Evolutionary conservation across 1,139 yeast species (phyloP).

Genomic region (Yamadazyma mexicana): DNA sequence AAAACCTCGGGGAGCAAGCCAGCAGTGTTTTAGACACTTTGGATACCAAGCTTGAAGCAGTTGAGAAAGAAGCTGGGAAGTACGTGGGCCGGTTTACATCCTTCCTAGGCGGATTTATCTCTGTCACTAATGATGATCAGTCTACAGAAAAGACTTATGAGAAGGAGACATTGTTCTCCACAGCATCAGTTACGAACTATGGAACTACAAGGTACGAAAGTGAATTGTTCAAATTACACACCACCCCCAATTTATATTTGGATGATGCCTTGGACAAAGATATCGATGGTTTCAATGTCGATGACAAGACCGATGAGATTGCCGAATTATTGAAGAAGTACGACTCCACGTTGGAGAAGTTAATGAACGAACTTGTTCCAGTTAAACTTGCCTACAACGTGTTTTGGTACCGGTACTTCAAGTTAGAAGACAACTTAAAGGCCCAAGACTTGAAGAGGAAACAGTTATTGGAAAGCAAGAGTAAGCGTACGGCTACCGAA

Average conservation of each 20-base stretch:
- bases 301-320: constrained; percentile 53
- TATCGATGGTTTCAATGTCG: constrained; percentile 40
- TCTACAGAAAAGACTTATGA: constrained; percentile 16
- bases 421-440: constrained; percentile 52
- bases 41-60: constrained; percentile 65
- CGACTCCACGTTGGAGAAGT: constrained; percentile 49
- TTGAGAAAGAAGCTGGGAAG: constrained; percentile 64
- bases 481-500: constrained; percentile 31
- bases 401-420: constrained; percentile 80
- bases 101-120: constrained; percentile 54
- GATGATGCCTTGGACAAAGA: constrained; percentile 18
- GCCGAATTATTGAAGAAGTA: constrained; percentile 47
- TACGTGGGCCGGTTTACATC: constrained; percentile 59
- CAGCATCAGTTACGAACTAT: constrained; percentile 27
- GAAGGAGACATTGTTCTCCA: constrained; percentile 24
- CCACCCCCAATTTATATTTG: constrained; percentile 22
- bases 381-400: constrained; percentile 53
- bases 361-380: constrained; percentile 72
- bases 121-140: constrained; percentile 23
- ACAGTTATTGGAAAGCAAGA: constrained; percentile 48
- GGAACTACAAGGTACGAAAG: constrained; percentile 43
- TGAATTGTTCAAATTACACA: constrained; percentile 44
- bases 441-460: constrained; percentile 69
- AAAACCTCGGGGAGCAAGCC: constrained; percentile 40
- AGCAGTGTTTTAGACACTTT: constrained; percentile 61